phyloP scores from a whole-genome alignment of 306 rosid species.

The Crotalaria pallida region DNA sequence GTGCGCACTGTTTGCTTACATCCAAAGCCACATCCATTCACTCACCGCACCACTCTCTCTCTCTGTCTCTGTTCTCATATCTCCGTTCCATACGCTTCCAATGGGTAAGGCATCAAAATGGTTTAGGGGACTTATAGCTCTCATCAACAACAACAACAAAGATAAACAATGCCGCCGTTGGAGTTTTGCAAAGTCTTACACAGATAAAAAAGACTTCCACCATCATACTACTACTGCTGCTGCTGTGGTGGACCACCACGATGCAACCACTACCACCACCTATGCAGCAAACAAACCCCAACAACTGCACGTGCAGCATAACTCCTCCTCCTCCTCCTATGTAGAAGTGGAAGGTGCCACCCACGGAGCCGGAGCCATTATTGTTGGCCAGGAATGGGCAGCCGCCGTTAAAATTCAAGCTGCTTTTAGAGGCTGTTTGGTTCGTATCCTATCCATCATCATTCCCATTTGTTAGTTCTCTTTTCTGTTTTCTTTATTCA shows the following conservation, averaged over 20 bases:
- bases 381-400: constrained; percentile 45
- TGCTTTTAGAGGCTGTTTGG: constrained; percentile 85
- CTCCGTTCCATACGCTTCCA: no score
- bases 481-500: no score
- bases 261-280: neutral
- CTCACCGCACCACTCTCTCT: neutral
- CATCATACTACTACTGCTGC: neutral
- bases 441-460: constrained; percentile 31
- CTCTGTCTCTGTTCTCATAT: no score
- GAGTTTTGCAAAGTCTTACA: constrained; percentile 60
- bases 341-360: constrained; percentile 22
- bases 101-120: constrained; percentile 73
- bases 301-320: neutral
- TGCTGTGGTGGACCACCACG: neutral
- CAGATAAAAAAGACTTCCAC: constrained; percentile 34
- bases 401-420: constrained; percentile 70
- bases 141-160: constrained; percentile 38
- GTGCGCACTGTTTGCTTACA: constrained; percentile 17
- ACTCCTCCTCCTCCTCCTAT: neutral
- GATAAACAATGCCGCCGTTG: constrained; percentile 63
- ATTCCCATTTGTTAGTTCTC: no score
- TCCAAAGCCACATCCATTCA: neutral
- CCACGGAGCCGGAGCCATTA: constrained; percentile 8
- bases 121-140: constrained; percentile 63
- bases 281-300: no score